phyloP scores from a whole-genome alignment of 2,329 filamentous ascomycete genomes.

The Paraconiothyrium sp. region DNA sequence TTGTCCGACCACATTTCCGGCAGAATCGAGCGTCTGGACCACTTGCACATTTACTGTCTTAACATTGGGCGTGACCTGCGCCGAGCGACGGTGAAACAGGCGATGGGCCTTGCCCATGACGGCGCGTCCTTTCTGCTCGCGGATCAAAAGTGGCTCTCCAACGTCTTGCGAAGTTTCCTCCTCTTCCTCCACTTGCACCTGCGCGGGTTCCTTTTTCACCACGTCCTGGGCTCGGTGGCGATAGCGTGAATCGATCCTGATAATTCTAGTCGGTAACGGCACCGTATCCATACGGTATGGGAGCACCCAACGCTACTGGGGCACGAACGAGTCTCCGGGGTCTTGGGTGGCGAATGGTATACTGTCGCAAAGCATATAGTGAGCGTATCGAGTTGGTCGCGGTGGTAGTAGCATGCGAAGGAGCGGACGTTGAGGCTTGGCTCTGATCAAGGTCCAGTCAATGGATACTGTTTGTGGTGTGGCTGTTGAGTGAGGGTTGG shows the following conservation, averaged over 20 bases:
- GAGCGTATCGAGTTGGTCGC: conserved; percentile 39
- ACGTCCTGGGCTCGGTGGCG: conserved; percentile 30
- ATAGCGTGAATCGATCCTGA: conserved; percentile 36
- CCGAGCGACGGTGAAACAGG: conserved; percentile 45
- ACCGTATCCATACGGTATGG: conserved; percentile 42
- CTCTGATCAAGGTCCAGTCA: conserved; percentile 45
- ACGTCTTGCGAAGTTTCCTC: conserved; percentile 20
- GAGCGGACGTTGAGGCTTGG: conserved; percentile 45
- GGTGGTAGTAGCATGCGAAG: conserved; percentile 31
- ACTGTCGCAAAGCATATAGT: conserved; percentile 39
- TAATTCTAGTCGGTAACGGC: conserved; percentile 32
- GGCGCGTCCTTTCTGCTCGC: conserved; percentile 31
- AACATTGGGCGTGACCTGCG: conserved; percentile 27
- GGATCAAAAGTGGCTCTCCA: conserved; percentile 30
- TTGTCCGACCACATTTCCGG: conserved; percentile 38
- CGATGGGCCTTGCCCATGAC: conserved; percentile 45
- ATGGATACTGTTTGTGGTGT: conserved; percentile 40
- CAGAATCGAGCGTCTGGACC: conserved; percentile 39
- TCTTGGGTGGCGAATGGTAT: conserved; percentile 32
- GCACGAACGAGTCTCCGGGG: conserved; percentile 31
- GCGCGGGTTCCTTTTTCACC: conserved; percentile 18
- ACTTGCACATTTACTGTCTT: conserved; percentile 44
- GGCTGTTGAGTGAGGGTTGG: conserved; percentile 36
- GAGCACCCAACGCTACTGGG: conserved; percentile 25
- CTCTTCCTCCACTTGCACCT: conserved; percentile 27